Evolutionary conservation across 225 moss, liverwort and hornwort genomes (phyloP).

Genomic region (Antitrichia curtipendula): DNA sequence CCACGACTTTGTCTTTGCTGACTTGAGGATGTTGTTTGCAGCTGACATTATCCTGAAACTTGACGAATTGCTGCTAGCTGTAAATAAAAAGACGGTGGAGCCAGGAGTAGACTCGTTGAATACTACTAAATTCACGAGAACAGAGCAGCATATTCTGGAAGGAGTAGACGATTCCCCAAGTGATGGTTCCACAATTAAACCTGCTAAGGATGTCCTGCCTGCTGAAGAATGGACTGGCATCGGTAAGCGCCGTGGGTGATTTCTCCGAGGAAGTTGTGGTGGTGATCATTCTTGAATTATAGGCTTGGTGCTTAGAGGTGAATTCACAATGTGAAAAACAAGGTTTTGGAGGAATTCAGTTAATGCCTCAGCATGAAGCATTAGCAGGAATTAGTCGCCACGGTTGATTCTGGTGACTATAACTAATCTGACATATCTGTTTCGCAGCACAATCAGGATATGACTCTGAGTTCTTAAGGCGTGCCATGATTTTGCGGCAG

Average conservation of each 20-base stretch:
- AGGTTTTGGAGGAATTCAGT: background rate
- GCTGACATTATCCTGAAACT: conserved; percentile 9
- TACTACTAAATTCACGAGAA: background rate
- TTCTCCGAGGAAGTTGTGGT: background rate
- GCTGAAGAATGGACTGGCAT: background rate
- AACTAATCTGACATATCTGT: background rate
- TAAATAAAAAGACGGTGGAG: background rate
- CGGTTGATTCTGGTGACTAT: background rate
- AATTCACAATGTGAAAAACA: background rate
- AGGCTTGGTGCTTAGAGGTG: background rate
- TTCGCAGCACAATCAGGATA: background rate
- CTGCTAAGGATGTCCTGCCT: background rate
- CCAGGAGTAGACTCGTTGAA: background rate
- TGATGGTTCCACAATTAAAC: background rate
- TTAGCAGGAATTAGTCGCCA: background rate
- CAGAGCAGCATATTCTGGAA: background rate
- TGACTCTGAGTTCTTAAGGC: background rate
- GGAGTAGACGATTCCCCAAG: background rate
- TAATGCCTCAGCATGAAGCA: background rate
- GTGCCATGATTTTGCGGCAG: conserved; percentile 3
- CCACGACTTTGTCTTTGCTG: background rate
- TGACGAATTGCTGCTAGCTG: conserved; percentile 1
- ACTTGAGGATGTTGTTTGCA: conserved; percentile 1
- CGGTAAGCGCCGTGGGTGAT: background rate
- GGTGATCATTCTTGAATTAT: background rate